These are phyloP conservation scores for Pichia thaimueangensis DNA, from an alignment of 805 yeast genomes.

Conservation along the genomic window DNA sequence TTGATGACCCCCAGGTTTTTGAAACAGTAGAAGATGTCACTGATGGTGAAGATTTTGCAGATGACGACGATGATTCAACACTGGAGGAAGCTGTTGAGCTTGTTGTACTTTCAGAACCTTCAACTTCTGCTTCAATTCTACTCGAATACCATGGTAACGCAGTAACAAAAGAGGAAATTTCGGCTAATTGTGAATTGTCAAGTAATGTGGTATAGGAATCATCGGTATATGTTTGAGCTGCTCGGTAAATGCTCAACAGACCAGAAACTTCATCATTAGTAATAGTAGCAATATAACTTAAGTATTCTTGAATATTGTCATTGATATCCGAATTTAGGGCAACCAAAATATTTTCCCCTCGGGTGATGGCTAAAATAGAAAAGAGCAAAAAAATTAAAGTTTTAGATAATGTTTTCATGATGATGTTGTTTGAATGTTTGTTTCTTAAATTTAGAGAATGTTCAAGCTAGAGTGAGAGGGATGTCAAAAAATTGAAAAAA, in stretches of 20 bases:
- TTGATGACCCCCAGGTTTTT: too few species aligned
- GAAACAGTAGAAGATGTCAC: too few species aligned
- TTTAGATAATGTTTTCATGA: too few species aligned
- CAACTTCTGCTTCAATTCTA: slow-evolving; percentile 23
- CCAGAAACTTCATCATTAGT: slow-evolving; percentile 23
- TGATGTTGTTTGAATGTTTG: too few species aligned
- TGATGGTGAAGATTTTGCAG: slow-evolving; percentile 3
- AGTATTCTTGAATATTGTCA: slow-evolving; percentile 28
- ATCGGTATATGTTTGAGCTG: slow-evolving; percentile 36
- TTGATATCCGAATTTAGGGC: slow-evolving; percentile 34
- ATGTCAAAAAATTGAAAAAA: too few species aligned
- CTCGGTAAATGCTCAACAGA: slow-evolving; percentile 29
- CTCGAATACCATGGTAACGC: slow-evolving; percentile 31
- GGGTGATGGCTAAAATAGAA: slow-evolving; percentile 19
- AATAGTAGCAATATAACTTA: slow-evolving; percentile 29
- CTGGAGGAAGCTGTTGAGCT: slow-evolving; percentile 12
- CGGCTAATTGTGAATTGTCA: slow-evolving; percentile 14
- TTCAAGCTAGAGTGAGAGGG: too few species aligned
- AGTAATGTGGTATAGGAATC: slow-evolving; percentile 38
- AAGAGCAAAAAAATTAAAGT: too few species aligned
- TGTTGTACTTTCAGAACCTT: slow-evolving; percentile 13
- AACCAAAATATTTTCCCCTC: slow-evolving; percentile 27
- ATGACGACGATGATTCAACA: slow-evolving; percentile 10
- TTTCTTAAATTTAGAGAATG: too few species aligned
- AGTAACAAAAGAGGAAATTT: slow-evolving; percentile 25